Percentiles rank a stretch among this genome's conserved stretches.
These are phyloP conservation scores for Cutaneotrichosporon mucoides DNA, from an alignment of 1,284 basidiomycete genomes.

Conservation along the genomic window DNA sequence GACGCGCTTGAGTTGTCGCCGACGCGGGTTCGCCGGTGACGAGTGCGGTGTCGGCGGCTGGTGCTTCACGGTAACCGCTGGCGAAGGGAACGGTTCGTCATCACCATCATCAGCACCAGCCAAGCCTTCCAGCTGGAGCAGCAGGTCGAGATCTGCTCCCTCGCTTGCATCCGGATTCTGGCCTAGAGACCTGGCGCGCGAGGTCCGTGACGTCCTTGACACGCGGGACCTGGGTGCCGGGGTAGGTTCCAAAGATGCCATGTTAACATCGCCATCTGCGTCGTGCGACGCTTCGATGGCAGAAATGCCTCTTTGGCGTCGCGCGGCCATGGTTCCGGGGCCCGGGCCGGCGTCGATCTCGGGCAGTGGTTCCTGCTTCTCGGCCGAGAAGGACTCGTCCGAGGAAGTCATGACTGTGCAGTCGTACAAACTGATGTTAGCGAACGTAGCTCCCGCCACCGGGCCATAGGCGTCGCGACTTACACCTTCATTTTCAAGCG, in stretches of 20 bases:
- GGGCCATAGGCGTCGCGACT: conserved; percentile 14
- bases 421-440: conserved; percentile 47
- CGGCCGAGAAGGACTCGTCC: conserved; percentile 23
- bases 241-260: conserved; percentile 1
- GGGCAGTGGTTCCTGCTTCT: conserved; percentile 4
- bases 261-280: conserved; percentile 14
- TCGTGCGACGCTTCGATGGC: conserved; percentile 1
- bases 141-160: conserved; percentile 25
- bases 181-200: neutral
- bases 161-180: neutral
- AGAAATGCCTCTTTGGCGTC: neutral
- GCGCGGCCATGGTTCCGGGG: neutral
- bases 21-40: conserved; percentile 22
- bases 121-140: conserved; percentile 36
- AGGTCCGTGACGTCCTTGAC: neutral
- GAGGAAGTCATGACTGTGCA: conserved; percentile 50
- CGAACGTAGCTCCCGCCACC: neutral
- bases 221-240: neutral
- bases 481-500: conserved; percentile 49
- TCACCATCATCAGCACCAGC: conserved; percentile 19
- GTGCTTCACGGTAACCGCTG: neutral
- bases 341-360: conserved; percentile 1
- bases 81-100: neutral
- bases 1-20: conserved; percentile 23
- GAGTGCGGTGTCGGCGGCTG: conserved; percentile 10